Evolutionary conservation across 495 filamentous ascomycete genomes (phyloP).

Genomic region (Apiosordaria backusii): DNA sequence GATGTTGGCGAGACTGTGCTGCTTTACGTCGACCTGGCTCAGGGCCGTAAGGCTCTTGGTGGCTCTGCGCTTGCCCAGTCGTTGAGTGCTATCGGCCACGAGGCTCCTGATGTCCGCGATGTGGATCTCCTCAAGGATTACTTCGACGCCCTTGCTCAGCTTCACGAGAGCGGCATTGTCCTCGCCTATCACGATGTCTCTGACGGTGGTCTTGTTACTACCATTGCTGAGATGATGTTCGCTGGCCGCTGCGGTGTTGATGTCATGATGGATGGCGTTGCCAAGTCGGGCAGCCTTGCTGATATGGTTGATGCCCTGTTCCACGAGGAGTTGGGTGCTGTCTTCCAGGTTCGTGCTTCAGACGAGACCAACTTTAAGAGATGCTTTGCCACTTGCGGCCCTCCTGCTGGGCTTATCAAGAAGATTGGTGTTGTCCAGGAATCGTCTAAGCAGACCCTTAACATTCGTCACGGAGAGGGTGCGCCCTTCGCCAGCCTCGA

Average conservation of each 20-base stretch:
- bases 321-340: constrained; percentile 94
- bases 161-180: constrained; percentile 83
- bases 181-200: constrained; percentile 94
- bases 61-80: constrained; percentile 92
- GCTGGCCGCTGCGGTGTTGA: constrained; percentile 88
- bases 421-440: constrained; percentile 73
- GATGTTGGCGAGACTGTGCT: constrained; percentile 88
- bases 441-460: constrained; percentile 70
- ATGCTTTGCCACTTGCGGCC: constrained; percentile 90
- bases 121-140: constrained; percentile 80
- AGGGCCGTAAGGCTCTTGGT: constrained; percentile 72
- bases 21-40: constrained; percentile 85
- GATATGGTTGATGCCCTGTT: constrained; percentile 77
- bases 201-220: constrained; percentile 90
- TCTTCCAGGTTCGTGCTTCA: constrained; percentile 87
- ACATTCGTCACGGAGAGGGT: constrained; percentile 63
- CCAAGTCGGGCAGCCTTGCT: constrained; percentile 50
- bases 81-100: constrained; percentile 79
- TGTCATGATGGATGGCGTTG: constrained; percentile 73
- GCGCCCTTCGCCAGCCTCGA: constrained; percentile 61
- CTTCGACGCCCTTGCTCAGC: constrained; percentile 81
- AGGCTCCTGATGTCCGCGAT: constrained; percentile 81
- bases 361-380: constrained; percentile 81
- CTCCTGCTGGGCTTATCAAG: constrained; percentile 72
- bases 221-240: constrained; percentile 96